These are phyloP conservation scores for Marasmius sp. DNA, from an alignment of 1,284 basidiomycete genomes.

Conservation along the genomic window DNA sequence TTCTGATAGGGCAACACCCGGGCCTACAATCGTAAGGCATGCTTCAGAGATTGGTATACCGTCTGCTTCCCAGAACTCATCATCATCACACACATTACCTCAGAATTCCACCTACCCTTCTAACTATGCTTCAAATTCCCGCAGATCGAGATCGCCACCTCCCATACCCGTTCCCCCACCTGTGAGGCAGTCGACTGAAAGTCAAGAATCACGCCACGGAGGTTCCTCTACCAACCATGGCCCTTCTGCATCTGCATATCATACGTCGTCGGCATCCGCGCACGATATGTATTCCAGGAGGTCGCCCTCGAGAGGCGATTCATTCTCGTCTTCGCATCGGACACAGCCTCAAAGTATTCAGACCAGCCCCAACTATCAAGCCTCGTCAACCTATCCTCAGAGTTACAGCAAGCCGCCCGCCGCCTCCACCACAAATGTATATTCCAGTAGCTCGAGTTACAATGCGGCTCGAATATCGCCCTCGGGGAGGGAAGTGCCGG, in stretches of 20 bases:
- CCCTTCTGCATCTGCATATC: not conserved
- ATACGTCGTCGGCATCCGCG: not conserved
- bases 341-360: not conserved
- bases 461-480: not conserved
- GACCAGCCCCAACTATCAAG: no score
- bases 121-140: no score
- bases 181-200: not conserved
- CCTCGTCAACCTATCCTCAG: no score
- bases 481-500: not conserved
- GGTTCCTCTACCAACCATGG: not conserved
- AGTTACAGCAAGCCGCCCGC: no score
- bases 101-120: no score
- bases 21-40: slow-evolving; percentile 8
- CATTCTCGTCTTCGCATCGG: not conserved
- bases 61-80: not conserved
- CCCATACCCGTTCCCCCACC: not conserved
- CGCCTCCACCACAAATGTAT: no score
- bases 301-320: not conserved
- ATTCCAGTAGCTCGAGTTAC: not conserved
- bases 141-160: no score
- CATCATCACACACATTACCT: not conserved
- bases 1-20: slow-evolving; percentile 24
- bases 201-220: not conserved
- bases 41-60: not conserved
- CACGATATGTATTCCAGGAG: not conserved